Evolutionary conservation across 371 early-diverging fungal genomes (phyloP).

Genomic region (Apophysomyces trapeziformis): DNA sequence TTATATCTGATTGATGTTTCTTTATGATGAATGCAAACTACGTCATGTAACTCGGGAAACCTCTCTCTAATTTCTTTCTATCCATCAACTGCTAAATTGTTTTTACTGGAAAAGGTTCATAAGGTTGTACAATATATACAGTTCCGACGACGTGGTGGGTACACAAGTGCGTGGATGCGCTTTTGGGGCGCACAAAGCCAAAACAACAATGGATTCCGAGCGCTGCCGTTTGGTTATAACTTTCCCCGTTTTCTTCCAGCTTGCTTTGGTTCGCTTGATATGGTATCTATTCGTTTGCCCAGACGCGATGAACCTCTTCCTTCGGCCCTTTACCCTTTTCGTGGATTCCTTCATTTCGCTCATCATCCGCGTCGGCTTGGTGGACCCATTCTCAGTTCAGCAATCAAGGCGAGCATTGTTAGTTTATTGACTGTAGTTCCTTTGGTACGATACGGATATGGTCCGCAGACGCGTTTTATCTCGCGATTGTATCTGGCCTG

Average conservation of each 20-base stretch:
- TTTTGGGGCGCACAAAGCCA: background rate
- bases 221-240: background rate
- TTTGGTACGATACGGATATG: conserved; percentile 33
- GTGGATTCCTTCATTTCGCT: conserved; percentile 39
- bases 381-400: conserved; percentile 37
- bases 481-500: conserved; percentile 9
- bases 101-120: no score
- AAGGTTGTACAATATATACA: no score
- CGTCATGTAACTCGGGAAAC: no score
- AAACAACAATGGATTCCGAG: background rate
- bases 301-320: conserved; percentile 17
- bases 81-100: no score
- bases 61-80: no score
- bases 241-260: background rate
- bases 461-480: conserved; percentile 26
- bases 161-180: background rate
- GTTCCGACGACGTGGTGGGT: background rate
- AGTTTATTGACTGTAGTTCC: conserved; percentile 37
- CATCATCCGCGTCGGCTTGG: conserved; percentile 33
- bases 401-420: conserved; percentile 35
- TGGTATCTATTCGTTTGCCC: background rate
- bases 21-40: no score
- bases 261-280: background rate
- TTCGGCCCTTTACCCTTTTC: conserved; percentile 33
- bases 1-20: no score